Evolutionary conservation across 495 filamentous ascomycete genomes (phyloP).

Genomic region (Aspergillus olivimuriae): DNA sequence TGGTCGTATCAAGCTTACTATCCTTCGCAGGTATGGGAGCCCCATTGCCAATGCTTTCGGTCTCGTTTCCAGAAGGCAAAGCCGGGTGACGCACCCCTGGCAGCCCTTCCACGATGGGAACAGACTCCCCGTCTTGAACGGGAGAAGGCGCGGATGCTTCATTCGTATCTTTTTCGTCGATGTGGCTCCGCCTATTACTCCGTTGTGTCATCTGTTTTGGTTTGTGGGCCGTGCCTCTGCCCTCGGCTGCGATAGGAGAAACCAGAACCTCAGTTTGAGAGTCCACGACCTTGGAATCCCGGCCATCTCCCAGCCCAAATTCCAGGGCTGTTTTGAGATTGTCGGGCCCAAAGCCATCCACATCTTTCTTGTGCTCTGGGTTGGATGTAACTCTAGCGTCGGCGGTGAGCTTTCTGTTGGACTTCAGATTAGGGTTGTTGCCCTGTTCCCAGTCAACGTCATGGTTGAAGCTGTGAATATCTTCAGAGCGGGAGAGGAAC

Average conservation of each 20-base stretch:
- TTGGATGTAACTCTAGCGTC: constrained; percentile 62
- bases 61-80: constrained; percentile 64
- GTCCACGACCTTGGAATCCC: constrained; percentile 59
- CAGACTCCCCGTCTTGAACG: constrained; percentile 21
- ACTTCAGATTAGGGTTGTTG: constrained; percentile 54
- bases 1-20: constrained; percentile 34
- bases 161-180: constrained; percentile 26
- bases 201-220: constrained; percentile 33
- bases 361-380: constrained; percentile 61
- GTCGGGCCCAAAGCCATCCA: constrained; percentile 70
- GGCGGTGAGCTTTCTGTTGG: constrained; percentile 51
- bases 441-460: constrained; percentile 67
- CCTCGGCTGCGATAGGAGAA: constrained; percentile 50
- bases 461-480: constrained; percentile 75
- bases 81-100: constrained; percentile 57
- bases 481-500: constrained; percentile 52
- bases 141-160: constrained; percentile 46
- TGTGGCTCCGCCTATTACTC: constrained; percentile 13
- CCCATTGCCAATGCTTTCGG: constrained; percentile 66
- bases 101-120: constrained; percentile 13
- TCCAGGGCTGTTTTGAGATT: constrained; percentile 54
- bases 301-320: constrained; percentile 49
- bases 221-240: constrained; percentile 48
- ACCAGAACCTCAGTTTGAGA: constrained; percentile 61
- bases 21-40: constrained; percentile 32